Evolutionary conservation across 371 early-diverging fungal species (phyloP).

Genomic region (Coemansia sp.): DNA sequence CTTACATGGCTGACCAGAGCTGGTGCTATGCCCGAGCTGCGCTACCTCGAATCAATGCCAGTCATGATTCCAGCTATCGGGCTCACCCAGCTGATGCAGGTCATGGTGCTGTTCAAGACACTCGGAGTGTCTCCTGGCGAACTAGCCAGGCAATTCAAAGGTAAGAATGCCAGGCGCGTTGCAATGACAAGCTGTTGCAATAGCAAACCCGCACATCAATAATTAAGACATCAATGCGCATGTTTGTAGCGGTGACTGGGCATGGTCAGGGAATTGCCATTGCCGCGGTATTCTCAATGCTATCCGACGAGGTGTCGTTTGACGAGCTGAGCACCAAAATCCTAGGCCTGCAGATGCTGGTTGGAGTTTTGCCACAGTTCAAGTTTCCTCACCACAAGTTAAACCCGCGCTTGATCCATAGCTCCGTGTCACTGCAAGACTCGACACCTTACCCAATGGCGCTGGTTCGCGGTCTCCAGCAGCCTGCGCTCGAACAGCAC

Average conservation of each 20-base stretch:
- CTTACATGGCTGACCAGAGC: conserved; percentile 75
- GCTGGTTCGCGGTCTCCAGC: conserved; percentile 1
- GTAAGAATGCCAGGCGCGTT: conserved; percentile 22
- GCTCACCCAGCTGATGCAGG: conserved; percentile 57
- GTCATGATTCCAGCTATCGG: conserved; percentile 86
- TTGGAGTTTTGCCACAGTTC: conserved; percentile 16
- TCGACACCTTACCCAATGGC: conserved; percentile 13
- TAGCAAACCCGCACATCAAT: not conserved
- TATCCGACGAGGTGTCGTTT: conserved; percentile 80
- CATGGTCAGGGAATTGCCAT: conserved; percentile 92
- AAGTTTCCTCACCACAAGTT: conserved; percentile 4
- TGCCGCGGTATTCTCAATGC: conserved; percentile 80
- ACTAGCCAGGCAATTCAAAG: conserved; percentile 56
- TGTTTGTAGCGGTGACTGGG: conserved; percentile 61
- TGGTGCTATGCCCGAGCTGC: conserved; percentile 75
- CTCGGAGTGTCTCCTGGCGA: conserved; percentile 55
- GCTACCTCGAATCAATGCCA: conserved; percentile 71
- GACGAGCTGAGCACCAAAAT: conserved; percentile 74
- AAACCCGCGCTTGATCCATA: conserved; percentile 40
- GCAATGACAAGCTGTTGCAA: no score
- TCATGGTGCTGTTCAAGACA: conserved; percentile 64
- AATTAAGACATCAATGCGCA: no score
- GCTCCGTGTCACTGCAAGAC: conserved; percentile 33
- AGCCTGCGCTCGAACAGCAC: not conserved
- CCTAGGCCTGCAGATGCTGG: conserved; percentile 54